Evolutionary conservation across 768 basidiomycete genomes (phyloP).

Genomic region (Kwoniella newhampshirensis): DNA sequence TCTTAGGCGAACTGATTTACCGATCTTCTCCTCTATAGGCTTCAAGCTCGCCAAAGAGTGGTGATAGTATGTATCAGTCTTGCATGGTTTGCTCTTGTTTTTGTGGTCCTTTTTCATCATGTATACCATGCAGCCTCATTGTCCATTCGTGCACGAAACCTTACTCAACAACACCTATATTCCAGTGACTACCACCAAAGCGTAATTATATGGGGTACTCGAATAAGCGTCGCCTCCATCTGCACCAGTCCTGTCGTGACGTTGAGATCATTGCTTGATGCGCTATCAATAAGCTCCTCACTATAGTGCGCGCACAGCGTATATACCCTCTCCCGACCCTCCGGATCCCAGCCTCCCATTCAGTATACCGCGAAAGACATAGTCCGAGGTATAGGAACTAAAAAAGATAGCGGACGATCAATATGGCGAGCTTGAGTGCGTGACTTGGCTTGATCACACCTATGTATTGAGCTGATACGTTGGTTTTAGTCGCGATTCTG

Average conservation of each 20-base stretch:
- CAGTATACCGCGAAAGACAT: no score
- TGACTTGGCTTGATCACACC: no score
- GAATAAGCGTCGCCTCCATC: slow-evolving; percentile 1
- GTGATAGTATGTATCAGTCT: slow-evolving; percentile 54
- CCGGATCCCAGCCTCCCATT: no score
- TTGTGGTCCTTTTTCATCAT: slow-evolving; percentile 1
- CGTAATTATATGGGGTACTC: background rate
- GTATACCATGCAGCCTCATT: slow-evolving; percentile 15
- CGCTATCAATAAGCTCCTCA: no score
- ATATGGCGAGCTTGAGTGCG: slow-evolving; percentile 29
- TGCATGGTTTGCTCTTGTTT: background rate
- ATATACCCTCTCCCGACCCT: background rate
- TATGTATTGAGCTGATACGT: no score
- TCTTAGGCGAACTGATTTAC: background rate
- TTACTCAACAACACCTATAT: background rate
- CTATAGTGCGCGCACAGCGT: no score
- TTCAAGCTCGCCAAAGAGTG: slow-evolving; percentile 94
- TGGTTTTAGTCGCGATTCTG: slow-evolving; percentile 80
- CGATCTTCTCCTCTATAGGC: slow-evolving; percentile 18
- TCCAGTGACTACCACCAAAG: background rate
- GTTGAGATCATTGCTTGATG: no score
- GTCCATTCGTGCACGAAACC: no score
- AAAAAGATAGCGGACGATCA: background rate
- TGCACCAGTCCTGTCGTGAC: slow-evolving; percentile 5
- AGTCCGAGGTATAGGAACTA: no score